These are phyloP conservation scores for Sclerotiophoma versabilis DNA, from an alignment of 2,329 filamentous ascomycete species.

Conservation along the genomic window DNA sequence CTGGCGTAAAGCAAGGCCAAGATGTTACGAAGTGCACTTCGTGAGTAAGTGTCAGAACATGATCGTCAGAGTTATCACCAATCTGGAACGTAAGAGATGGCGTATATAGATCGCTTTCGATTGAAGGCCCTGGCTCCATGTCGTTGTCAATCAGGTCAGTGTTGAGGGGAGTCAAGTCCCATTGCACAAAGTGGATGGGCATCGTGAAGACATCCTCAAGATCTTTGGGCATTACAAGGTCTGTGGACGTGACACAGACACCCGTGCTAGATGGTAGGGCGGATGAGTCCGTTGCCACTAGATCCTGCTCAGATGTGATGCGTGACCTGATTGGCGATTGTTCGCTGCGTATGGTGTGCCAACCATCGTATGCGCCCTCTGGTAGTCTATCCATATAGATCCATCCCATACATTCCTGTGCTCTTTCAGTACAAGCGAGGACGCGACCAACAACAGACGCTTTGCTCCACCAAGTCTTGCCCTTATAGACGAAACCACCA, in stretches of 20 bases:
- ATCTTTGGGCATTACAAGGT: slow-evolving; percentile 51
- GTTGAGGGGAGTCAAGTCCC: slow-evolving; percentile 37
- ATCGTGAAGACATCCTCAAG: slow-evolving; percentile 20
- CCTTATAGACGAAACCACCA: slow-evolving; percentile 61
- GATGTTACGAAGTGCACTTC: slow-evolving; percentile 63
- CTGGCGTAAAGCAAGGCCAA: slow-evolving; percentile 60
- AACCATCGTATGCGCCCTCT: slow-evolving; percentile 53
- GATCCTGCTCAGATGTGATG: slow-evolving; percentile 44
- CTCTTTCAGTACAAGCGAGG: slow-evolving; percentile 54
- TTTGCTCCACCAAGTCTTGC: slow-evolving; percentile 65
- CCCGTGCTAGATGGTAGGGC: slow-evolving; percentile 38
- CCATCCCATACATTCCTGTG: slow-evolving; percentile 64
- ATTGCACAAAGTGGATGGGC: slow-evolving; percentile 33
- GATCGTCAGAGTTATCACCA: slow-evolving; percentile 14
- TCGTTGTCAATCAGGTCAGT: slow-evolving; percentile 36
- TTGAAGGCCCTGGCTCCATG: slow-evolving; percentile 12
- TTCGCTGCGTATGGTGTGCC: slow-evolving; percentile 57
- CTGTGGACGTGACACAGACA: slow-evolving; percentile 35
- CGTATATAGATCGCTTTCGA: slow-evolving; percentile 34
- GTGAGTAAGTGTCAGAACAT: slow-evolving; percentile 52
- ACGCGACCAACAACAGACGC: slow-evolving; percentile 62
- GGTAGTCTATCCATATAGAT: slow-evolving; percentile 54
- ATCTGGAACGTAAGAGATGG: slow-evolving; percentile 47
- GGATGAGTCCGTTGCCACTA: slow-evolving; percentile 45
- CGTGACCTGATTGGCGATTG: slow-evolving; percentile 43